Evolutionary conservation across 2,329 filamentous ascomycete genomes (phyloP), one percentile per base, ranked within the genome.

Genomic region (Cytospora piceae): DNA sequence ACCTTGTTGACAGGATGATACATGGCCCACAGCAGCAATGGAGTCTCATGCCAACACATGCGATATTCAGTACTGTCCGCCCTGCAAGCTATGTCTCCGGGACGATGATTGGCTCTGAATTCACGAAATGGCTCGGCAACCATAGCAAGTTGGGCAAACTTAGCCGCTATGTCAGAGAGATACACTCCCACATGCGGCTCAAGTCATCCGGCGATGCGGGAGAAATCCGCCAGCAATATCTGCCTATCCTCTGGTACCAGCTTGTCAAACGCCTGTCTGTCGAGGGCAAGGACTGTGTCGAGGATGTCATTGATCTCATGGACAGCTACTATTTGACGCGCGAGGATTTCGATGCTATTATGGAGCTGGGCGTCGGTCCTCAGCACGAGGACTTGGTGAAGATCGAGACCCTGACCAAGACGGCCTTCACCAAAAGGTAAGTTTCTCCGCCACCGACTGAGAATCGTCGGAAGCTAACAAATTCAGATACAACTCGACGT

Each of bases 11-110:
- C 77, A 87, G 93, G 61, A 97, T 99, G 94, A 99, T 99, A 67
- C 95, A 99, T 76, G 95, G 95, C 31, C 92, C 93, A 54, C 95
- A 99, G 75, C 95, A 99, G 75, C 95, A 99, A 69, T 99, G 95
- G 95, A 95, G 92, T 74, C 80, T 99, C 68, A 99, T 99, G 95
- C 95, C 95, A 17, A 91, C 92, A 1, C 95, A 99, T 77, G 95
- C 94, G 31, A 85, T 97, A 49, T 97, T 98, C 80, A 97, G 94
- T 74, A 96, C 96, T 63, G 94, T 99, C 29, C 85, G 92, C 31
- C 95, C 95, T 5, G 90, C 95, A 9, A 97, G 93, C 76, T 97
- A 91, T 74, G 83, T 95, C 14, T 87, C 92, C 59, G 95, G 95
- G 51, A 90, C 90, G 72, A 86, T 96, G 71, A 83, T 87, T 69